phyloP scores from a whole-genome alignment of 495 filamentous ascomycete species.

The Pyronema omphalodes region DNA sequence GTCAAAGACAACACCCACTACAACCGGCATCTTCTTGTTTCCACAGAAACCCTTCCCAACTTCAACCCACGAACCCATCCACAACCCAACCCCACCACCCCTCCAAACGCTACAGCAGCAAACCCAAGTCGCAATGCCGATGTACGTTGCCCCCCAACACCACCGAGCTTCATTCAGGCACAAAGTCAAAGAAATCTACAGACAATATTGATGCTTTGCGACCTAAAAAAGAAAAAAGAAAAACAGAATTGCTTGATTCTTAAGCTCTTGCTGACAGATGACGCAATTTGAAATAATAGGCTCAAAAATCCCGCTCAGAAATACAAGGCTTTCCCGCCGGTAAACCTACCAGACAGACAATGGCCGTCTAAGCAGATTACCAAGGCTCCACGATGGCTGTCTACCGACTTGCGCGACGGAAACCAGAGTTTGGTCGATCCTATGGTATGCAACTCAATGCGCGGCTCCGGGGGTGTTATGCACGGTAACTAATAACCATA shows the following conservation, averaged over 20 bases:
- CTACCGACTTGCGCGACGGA: constrained; percentile 71
- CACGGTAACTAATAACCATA: constrained; percentile 5
- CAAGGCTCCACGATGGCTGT: constrained; percentile 68
- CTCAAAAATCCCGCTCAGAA: constrained; percentile 88
- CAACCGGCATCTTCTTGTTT: background rate
- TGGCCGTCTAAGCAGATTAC: constrained; percentile 72
- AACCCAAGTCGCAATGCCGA: constrained; percentile 11
- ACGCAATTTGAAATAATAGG: constrained; percentile 33
- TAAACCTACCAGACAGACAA: constrained; percentile 70
- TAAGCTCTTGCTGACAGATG: background rate
- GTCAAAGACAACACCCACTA: constrained; percentile 1
- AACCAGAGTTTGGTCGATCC: constrained; percentile 79
- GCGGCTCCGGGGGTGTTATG: background rate
- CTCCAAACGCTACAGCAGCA: background rate
- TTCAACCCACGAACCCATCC: background rate
- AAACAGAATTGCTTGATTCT: background rate
- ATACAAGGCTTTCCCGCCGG: constrained; percentile 61
- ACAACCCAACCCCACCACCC: constrained; percentile 7
- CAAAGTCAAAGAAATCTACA: background rate
- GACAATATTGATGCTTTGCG: background rate
- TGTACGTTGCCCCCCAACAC: constrained; percentile 6
- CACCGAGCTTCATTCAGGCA: background rate
- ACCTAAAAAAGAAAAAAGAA: too few relatives aligned
- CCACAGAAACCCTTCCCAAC: background rate
- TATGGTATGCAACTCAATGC: constrained; percentile 41